Conservation (phyloP, 768 basidiomycete genomes). For the Naganishia vaughanmartiniae region DNA sequence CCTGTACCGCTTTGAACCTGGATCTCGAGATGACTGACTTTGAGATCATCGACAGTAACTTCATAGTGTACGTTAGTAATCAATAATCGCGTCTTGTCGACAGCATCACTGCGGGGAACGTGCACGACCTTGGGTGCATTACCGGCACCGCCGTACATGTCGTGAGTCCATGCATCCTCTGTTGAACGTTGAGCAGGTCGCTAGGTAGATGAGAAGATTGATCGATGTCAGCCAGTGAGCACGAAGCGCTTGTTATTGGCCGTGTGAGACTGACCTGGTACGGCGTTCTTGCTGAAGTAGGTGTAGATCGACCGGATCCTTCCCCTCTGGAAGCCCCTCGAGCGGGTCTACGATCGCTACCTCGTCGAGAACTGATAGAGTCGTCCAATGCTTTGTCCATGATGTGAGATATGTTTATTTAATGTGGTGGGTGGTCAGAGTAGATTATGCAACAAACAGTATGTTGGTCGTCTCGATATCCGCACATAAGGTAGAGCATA, state of each 20-base stretch:
- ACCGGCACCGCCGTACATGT: slow-evolving; percentile 27
- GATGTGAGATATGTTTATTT: neutral
- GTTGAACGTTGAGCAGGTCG: slow-evolving; percentile 42
- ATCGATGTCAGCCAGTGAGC: neutral
- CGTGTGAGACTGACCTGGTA: slow-evolving; percentile 7
- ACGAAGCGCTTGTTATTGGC: neutral
- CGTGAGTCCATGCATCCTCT: slow-evolving; percentile 32
- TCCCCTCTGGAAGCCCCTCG: slow-evolving; percentile 17
- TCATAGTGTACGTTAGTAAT: slow-evolving; percentile 91
- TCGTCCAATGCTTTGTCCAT: slow-evolving; percentile 21
- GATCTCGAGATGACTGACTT: slow-evolving; percentile 58
- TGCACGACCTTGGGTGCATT: slow-evolving; percentile 42
- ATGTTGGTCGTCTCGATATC: no score
- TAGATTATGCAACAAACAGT: neutral
- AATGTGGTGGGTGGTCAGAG: neutral
- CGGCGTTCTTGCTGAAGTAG: slow-evolving; percentile 31
- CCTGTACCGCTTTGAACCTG: no score
- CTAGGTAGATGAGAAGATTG: slow-evolving; percentile 28
- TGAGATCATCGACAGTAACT: slow-evolving; percentile 80
- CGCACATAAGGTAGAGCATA: no score
- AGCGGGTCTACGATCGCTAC: slow-evolving; percentile 17
- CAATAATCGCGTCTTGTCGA: slow-evolving; percentile 60
- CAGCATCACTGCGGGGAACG: slow-evolving; percentile 37
- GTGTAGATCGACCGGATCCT: slow-evolving; percentile 17
- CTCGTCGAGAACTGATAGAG: slow-evolving; percentile 13